Percentiles rank a stretch among this genome's conserved stretches.
Conservation (phyloP, 768 basidiomycete species). For the Gloeophyllum trabeum region DNA sequence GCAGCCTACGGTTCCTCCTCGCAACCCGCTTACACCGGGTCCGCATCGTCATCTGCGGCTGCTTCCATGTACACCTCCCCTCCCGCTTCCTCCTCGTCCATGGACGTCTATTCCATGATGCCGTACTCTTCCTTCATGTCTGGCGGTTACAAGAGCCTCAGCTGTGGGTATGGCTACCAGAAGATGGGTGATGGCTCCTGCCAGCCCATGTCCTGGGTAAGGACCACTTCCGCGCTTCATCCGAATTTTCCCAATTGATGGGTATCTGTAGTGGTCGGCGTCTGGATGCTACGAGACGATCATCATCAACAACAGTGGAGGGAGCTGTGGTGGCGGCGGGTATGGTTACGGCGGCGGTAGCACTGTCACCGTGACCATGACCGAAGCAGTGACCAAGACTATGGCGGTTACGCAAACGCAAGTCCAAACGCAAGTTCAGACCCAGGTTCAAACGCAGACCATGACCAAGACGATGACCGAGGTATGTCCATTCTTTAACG, state of each 20-base stretch:
- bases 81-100: constrained; percentile 21
- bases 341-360: constrained; percentile 9
- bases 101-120: constrained; percentile 35
- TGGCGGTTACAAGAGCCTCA: constrained; percentile 55
- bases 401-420: constrained; percentile 9
- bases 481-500: not conserved
- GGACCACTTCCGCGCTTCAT: constrained; percentile 10
- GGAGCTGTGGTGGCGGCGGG: constrained; percentile 9
- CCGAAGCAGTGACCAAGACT: constrained; percentile 18
- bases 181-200: constrained; percentile 49
- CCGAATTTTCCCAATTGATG: constrained; percentile 3
- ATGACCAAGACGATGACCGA: constrained; percentile 19
- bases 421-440: too few species aligned
- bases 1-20: too few species aligned
- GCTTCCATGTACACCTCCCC: constrained; percentile 19
- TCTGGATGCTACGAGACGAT: constrained; percentile 52
- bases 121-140: constrained; percentile 47
- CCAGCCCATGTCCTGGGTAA: constrained; percentile 44
- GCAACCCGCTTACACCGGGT: too few species aligned
- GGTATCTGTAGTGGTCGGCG: constrained; percentile 14
- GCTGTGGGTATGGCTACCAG: constrained; percentile 61
- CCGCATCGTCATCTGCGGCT: constrained; percentile 9
- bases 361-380: constrained; percentile 20
- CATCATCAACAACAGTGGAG: constrained; percentile 36
- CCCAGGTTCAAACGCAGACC: too few species aligned